Evolutionary conservation across 2,329 filamentous ascomycete species (phyloP), one percentile per base, ranked within the genome.

Genomic region (Graphilbum sp.): DNA sequence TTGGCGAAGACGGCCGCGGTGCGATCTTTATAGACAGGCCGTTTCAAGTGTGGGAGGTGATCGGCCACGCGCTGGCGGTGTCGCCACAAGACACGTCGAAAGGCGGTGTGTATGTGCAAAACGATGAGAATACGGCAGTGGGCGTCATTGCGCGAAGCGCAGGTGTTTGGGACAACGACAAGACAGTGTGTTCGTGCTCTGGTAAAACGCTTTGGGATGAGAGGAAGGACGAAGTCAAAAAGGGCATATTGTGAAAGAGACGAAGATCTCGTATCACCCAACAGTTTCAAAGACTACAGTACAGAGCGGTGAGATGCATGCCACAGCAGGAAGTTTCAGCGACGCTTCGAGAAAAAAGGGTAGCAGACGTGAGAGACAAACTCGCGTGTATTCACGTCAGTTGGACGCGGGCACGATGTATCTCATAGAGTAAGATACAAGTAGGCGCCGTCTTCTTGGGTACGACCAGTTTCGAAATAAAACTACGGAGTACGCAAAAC

Each of bases 141-240:
- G 90, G 90, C 9, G 87, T 98, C 37, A 84, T 98, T 60, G 90
- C 90, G 35, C 69, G 90, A 53, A 95, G 87, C 57, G 88, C 90
- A 15, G 90, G 90, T n/a, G 80, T 94, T 44, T 98, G 90, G 90
- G 88, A 95, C 57, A 94, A 98, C 51, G 85, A 95, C 55, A 98
- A 96, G 69, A 94, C 83, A 34, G 88, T 98, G 6, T 98, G 90
- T 57, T 94, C 86, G 35, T 98, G 90, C 59, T 93, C 86, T 29
- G 90, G 90, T 4, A 96, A 96, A 73, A 96, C 87, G 40, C 73
- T 98, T 11, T 98, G 90, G 90, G 82, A 98, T 59, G 90, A 98
- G 66, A 75, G 90, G 49, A 78, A 79, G 59, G 87, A 95, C 52
- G 84, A 94, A 62, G 75, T 87, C 32, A 68, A 71, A 47, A 87